Base-by-base conservation (phyloP, 2,329 filamentous ascomycete genomes). In the Fusarium subglutinans region DNA sequence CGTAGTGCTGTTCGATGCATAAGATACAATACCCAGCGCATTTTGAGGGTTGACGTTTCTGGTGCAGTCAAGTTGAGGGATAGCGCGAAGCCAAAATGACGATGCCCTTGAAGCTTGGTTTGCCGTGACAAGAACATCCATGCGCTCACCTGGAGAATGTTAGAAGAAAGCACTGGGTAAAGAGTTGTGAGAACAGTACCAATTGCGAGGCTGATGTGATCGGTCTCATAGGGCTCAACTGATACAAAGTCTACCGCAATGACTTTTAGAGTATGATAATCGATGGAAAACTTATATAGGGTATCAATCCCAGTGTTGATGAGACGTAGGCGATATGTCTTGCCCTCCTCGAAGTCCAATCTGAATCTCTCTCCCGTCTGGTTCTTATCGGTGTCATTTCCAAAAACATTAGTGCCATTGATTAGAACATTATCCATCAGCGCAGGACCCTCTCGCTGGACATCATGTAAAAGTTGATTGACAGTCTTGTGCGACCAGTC, bases 231-330 rank as follows among this genome's bases (percentile, higher is more conserved):
- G 1, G 90, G 90, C 20, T 83, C 75, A 40, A 92, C 84, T 11
- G 90, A 88, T 1, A 92, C 87, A 20, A 91, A 82, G 73, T 91
- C 90, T 15, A 81, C 82, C 1, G 86, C 84, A 56, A 92, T 89
- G 41, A 92, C 89, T 1, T 84, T 87, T 73, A 92, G 79, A 2
- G 78, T 85, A 77, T 92, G 90, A 50, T 87, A 84, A 76, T 90
- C 88, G 64, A 90, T 88, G 28, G 82, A 83, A 76, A 89, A 89
- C 72, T 84, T 84, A 79, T 84, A 80, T 61, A 83, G 81, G 6
- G 81, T 83, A 57, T 87, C 85, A 43, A 84, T 79, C n/a, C 83
- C 85, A 6, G 79, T 82, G 75, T 89, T 89, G 72, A 89, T 79
- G 9, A 89, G 77, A 17, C 87, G 81, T 26, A 89, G 65, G 33